Percentiles rank a stretch among this genome's conserved stretches.
phyloP scores from a whole-genome alignment of 768 basidiomycete genomes.

The Punctularia strigosozonata region DNA sequence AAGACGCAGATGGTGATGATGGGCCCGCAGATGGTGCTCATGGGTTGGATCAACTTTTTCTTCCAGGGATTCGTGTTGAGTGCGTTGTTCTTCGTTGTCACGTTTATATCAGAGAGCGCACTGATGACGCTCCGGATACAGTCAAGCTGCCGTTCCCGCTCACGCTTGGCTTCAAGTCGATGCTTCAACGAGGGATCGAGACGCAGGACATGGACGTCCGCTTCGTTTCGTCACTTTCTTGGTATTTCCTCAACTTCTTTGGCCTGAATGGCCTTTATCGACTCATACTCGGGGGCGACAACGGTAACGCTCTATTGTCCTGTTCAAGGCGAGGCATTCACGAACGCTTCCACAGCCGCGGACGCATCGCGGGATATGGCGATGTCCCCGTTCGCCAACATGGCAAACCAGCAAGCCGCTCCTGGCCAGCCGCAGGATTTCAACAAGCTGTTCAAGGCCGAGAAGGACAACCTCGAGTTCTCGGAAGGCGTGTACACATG shows the following conservation, averaged over 20 bases:
- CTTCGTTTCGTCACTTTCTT: conserved; percentile 97
- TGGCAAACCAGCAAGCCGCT: conserved; percentile 30
- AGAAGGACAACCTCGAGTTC: conserved; percentile 87
- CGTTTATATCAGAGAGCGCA: not conserved
- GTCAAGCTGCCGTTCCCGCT: conserved; percentile 96
- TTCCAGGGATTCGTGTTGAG: conserved; percentile 98
- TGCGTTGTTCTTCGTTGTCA: conserved; percentile 32
- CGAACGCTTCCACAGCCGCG: conserved; percentile 38
- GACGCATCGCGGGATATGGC: conserved; percentile 70
- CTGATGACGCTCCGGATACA: conserved; percentile 18
- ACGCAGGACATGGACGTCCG: conserved; percentile 95
- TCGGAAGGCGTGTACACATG: conserved; percentile 79
- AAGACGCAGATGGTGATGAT: conserved; percentile 99
- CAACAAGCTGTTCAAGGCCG: conserved; percentile 81
- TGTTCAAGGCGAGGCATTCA: not conserved
- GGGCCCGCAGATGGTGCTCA: conserved; percentile 96
- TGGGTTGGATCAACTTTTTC: conserved; percentile 99
- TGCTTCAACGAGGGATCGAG: conserved; percentile 93
- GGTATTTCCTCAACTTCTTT: conserved; percentile 99
- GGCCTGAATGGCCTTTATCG: conserved; percentile 93
- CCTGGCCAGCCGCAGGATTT: conserved; percentile 68
- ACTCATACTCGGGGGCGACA: conserved; percentile 82
- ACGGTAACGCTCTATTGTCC: conserved; percentile 40
- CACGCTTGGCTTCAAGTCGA: conserved; percentile 93
- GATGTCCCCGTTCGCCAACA: conserved; percentile 52